Conservation (phyloP, 768 basidiomycete genomes). For the Clitopilus passeckerianus region DNA sequence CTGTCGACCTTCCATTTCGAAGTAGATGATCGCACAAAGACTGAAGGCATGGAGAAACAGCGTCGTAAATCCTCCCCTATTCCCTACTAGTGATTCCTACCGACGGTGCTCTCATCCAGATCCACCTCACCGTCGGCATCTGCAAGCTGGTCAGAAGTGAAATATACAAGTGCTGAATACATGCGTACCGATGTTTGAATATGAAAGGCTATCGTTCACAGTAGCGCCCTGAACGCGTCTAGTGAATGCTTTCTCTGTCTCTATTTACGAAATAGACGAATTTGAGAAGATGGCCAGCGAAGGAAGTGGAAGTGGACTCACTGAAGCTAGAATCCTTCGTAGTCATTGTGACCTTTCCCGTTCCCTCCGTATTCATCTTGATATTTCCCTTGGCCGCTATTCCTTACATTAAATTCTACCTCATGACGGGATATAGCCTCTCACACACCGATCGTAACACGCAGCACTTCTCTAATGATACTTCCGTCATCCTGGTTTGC, state of each 20-base stretch:
- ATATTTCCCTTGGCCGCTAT: neutral
- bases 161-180: neutral
- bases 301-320: neutral
- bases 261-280: neutral
- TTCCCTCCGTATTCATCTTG: neutral
- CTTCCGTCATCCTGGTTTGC: neutral
- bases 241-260: neutral
- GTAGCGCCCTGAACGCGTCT: neutral
- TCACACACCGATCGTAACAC: neutral
- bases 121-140: neutral
- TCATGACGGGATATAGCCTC: neutral
- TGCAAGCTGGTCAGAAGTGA: neutral
- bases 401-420: neutral
- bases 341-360: neutral
- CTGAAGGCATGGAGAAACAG: no score
- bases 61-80: no score
- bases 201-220: neutral
- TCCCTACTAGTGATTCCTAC: no score
- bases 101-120: no score
- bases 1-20: no score
- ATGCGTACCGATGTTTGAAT: neutral
- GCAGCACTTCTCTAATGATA: neutral
- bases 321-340: neutral
- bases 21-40: no score
- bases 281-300: neutral